Evolutionary conservation across 1,284 basidiomycete genomes (phyloP).

Genomic region (Puccinia brachypodii): DNA sequence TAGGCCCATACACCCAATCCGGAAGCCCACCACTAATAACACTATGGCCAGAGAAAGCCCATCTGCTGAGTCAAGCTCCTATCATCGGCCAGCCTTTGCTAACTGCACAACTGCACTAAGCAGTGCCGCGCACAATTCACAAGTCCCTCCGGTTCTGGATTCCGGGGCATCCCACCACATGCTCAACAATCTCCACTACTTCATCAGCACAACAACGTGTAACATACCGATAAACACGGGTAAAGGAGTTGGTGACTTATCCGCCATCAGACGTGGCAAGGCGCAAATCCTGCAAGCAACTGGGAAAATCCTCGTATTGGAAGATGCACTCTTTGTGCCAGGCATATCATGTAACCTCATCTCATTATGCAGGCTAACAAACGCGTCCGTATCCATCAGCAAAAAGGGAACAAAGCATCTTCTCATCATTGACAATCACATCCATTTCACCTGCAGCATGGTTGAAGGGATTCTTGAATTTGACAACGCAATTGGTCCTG

Average conservation of each 20-base stretch:
- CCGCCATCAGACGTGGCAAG: neutral
- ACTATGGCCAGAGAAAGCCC: no score
- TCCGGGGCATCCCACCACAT: neutral
- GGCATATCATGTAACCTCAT: neutral
- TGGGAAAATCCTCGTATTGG: neutral
- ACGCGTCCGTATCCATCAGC: neutral
- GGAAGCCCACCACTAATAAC: no score
- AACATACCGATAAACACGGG: neutral
- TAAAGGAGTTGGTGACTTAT: neutral
- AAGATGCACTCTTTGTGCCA: constrained; percentile 12
- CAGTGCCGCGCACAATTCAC: no score
- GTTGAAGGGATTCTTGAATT: neutral
- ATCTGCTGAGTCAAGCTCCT: no score
- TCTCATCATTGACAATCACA: neutral
- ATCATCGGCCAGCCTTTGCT: no score
- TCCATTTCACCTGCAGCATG: neutral
- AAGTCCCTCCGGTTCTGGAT: no score
- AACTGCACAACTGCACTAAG: no score
- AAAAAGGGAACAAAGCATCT: neutral
- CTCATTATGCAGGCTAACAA: neutral
- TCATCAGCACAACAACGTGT: neutral
- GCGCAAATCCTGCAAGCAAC: neutral
- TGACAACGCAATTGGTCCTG: neutral
- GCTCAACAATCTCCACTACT: neutral
- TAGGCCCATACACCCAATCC: no score